These are phyloP conservation scores for Diddensiella transvaalensis DNA, from an alignment of 805 yeast genomes.

Conservation along the genomic window DNA sequence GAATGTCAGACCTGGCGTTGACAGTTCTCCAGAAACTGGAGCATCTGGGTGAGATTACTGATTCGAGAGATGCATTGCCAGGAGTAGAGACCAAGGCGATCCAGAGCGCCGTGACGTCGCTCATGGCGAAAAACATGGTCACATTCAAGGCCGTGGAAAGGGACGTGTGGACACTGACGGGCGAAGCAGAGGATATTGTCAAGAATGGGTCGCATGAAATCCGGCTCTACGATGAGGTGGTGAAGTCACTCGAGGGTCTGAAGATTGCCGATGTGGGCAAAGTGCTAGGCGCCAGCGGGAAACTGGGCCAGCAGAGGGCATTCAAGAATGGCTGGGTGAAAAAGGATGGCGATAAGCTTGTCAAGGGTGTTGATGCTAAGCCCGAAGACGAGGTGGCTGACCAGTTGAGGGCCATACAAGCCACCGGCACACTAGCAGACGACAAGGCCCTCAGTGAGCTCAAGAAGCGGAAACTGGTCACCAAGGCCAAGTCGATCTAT, in stretches of 20 bases:
- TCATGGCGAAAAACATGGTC: constrained; percentile 80
- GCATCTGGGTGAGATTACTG: constrained; percentile 55
- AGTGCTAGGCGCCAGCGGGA: constrained; percentile 73
- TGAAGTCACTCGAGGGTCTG: constrained; percentile 71
- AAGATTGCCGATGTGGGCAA: constrained; percentile 64
- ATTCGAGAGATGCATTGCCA: constrained; percentile 68
- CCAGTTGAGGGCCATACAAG: constrained; percentile 54
- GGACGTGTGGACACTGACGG: constrained; percentile 70
- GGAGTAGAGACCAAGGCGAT: constrained; percentile 34
- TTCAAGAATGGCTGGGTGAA: constrained; percentile 96
- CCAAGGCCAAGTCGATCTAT: constrained; percentile 67
- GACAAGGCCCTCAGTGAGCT: constrained; percentile 70
- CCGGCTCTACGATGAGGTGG: constrained; percentile 67
- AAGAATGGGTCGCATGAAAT: constrained; percentile 86
- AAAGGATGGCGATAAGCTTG: constrained; percentile 79
- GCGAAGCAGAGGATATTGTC: constrained; percentile 78
- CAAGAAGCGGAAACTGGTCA: constrained; percentile 87
- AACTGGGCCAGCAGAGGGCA: constrained; percentile 94
- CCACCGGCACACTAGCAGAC: constrained; percentile 47
- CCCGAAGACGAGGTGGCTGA: constrained; percentile 68
- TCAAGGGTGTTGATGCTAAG: constrained; percentile 45
- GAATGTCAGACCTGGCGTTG: constrained; percentile 28
- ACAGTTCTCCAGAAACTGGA: constrained; percentile 62
- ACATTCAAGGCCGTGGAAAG: constrained; percentile 66
- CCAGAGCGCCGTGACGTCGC: constrained; percentile 76